Percentiles rank a stretch among this genome's conserved stretches.
phyloP scores from a whole-genome alignment of 2,329 filamentous ascomycete species.

The Dothistroma pini region DNA sequence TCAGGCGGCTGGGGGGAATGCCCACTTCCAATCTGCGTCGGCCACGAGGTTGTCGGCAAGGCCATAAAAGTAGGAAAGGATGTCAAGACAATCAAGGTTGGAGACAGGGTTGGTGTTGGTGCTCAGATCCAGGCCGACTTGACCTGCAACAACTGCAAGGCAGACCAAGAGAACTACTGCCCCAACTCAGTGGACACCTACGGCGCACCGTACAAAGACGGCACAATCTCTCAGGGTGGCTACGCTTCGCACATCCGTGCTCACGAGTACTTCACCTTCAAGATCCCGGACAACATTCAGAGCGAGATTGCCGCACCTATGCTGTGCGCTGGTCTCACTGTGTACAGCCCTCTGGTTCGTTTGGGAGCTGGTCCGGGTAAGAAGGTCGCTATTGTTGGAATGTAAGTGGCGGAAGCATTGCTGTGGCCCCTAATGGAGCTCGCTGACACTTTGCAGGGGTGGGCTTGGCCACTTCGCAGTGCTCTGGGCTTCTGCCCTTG shows the following conservation, averaged over 20 bases:
- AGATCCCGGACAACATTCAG: conserved; percentile 70
- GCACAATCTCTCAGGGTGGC: conserved; percentile 64
- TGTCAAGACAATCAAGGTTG: conserved; percentile 48
- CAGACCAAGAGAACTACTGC: conserved; percentile 53
- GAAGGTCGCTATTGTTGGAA: conserved; percentile 71
- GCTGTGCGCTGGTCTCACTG: conserved; percentile 81
- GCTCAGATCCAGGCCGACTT: conserved; percentile 50
- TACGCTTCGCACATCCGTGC: conserved; percentile 66
- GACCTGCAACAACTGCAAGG: conserved; percentile 48
- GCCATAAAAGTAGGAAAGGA: conserved; percentile 50
- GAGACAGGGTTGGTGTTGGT: conserved; percentile 47
- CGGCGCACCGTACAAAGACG: conserved; percentile 50
- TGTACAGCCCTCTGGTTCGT: conserved; percentile 72
- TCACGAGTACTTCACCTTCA: conserved; percentile 72
- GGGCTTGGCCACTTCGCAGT: conserved; percentile 51
- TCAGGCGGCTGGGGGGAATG: conserved; percentile 62
- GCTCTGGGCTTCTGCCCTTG: conserved; percentile 50
- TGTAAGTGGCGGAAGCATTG: conserved; percentile 40
- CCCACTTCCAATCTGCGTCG: conserved; percentile 62
- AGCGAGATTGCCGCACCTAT: conserved; percentile 61
- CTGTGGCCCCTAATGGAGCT: conserved; percentile 6
- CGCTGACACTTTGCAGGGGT: conserved; percentile 32
- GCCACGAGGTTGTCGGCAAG: conserved; percentile 56
- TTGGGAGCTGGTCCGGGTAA: conserved; percentile 73
- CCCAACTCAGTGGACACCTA: conserved; percentile 50